Base-by-base conservation (phyloP, 805 yeast species). In the Sugiyamaella floridensis region DNA sequence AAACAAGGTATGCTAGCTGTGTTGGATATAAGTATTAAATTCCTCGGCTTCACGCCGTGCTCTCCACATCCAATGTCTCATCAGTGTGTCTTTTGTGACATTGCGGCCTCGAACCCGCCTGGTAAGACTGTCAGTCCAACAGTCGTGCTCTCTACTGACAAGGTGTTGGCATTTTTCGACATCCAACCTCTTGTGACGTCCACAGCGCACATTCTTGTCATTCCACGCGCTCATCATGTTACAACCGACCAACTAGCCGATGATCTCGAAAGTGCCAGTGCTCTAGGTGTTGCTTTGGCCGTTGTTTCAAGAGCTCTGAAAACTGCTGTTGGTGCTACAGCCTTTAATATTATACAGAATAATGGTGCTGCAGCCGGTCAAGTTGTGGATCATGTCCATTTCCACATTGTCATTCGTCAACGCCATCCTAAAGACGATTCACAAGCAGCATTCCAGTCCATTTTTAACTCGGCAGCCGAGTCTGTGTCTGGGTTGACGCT, bases 341-440 rank as follows among this genome's bases (percentile, higher is more conserved):
- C 65, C 7, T 67, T 60, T 60, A 70, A 70, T 48, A 57, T 70
- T 11, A 64, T 70, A 12, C 73, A 69, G 50, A 70, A 70, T 59
- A 70, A 92, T 66, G 97, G 98, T 0, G 82, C 84, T 0, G 90
- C 84, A 32, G 90, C 96, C 1, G 98, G 98, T 1, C 98, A 92
- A 66, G 80, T 89, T 8, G 83, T 92, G 1, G 95, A 95, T 10
- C 98, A 92, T 67, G 75, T 92, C n/a, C 98, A 92, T 64, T 84
- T 93, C 15, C 98, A 92, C 64, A 66, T 92, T 18, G 86, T 92
- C 15, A 95, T 97, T 11, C 74, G 98, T 45, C 37, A 32, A 14
- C 37, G n/a, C 37, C 10, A 47, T 41, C 37, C 54, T 28, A 37
- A 43, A 43, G 15, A 40, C 46, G 45, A 48, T 40, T 32, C 54